A percentile compares a stretch with the other conserved stretches of the same genome.
These are phyloP conservation scores for Daldinia concentrica DNA, from an alignment of 495 filamentous ascomycete genomes.

Conservation along the genomic window DNA sequence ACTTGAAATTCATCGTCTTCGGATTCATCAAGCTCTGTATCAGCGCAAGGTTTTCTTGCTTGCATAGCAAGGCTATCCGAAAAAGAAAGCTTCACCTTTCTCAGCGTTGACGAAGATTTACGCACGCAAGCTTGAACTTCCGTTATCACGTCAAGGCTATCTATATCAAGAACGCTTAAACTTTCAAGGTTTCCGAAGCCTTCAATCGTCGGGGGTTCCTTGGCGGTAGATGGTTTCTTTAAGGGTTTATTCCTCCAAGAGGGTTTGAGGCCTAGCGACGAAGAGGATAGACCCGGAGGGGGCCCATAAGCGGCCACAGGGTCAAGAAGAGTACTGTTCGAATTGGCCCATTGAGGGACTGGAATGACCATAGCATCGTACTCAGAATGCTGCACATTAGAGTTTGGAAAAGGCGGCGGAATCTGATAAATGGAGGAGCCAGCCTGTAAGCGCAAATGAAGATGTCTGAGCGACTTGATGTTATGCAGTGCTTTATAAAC, in stretches of 20 bases:
- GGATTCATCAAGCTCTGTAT: slow-evolving; percentile 61
- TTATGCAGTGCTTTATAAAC: slow-evolving; percentile 66
- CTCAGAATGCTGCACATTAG: slow-evolving; percentile 5
- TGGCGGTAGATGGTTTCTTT: slow-evolving; percentile 32
- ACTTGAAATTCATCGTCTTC: slow-evolving; percentile 60
- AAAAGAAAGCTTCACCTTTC: slow-evolving; percentile 65
- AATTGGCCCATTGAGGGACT: slow-evolving; percentile 37
- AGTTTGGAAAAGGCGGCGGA: slow-evolving; percentile 53
- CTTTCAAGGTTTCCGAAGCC: slow-evolving; percentile 65
- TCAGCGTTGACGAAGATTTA: slow-evolving; percentile 60
- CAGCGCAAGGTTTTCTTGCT: slow-evolving; percentile 61
- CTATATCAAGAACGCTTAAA: slow-evolving; percentile 66
- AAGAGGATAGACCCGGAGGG: slow-evolving; percentile 14
- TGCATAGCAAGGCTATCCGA: slow-evolving; percentile 60
- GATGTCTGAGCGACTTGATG: slow-evolving; percentile 60
- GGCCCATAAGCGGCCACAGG: slow-evolving; percentile 3
- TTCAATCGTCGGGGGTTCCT: slow-evolving; percentile 60
- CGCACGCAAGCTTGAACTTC: slow-evolving; percentile 64
- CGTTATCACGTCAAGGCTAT: slow-evolving; percentile 61
- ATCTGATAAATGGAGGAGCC: slow-evolving; percentile 59
- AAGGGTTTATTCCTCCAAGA: slow-evolving; percentile 31
- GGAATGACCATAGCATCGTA: slow-evolving; percentile 24
- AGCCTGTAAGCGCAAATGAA: slow-evolving; percentile 67
- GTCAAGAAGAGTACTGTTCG: background rate
- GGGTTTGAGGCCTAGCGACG: slow-evolving; percentile 10